These are phyloP conservation scores for Polyporus arcularius DNA, from an alignment of 768 basidiomycete species.

Conservation along the genomic window DNA sequence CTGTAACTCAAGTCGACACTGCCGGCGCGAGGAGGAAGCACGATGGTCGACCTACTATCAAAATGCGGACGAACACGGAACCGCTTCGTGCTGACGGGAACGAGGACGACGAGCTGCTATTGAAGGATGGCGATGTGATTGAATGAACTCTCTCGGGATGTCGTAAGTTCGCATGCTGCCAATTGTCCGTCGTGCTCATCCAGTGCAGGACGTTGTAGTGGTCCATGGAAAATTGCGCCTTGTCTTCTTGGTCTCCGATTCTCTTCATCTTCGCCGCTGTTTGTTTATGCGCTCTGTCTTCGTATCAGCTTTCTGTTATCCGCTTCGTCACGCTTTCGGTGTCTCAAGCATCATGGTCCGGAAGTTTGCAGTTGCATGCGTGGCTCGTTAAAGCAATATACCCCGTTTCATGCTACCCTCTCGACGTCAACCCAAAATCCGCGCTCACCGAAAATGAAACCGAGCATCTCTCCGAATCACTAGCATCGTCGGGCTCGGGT, in stretches of 20 bases:
- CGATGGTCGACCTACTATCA: constrained; percentile 24
- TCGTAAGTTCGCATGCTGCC: neutral
- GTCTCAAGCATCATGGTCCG: neutral
- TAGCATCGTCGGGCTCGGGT: no score
- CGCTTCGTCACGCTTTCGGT: neutral
- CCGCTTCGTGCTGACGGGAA: constrained; percentile 22
- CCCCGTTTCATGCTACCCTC: no score
- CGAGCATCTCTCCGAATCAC: no score
- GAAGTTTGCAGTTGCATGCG: no score
- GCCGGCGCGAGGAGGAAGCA: constrained; percentile 11
- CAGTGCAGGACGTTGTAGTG: neutral
- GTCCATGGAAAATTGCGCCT: neutral
- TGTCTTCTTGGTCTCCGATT: constrained; percentile 1
- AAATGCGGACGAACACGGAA: constrained; percentile 26
- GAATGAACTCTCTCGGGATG: neutral
- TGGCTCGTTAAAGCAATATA: no score
- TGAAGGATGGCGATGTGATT: constrained; percentile 20
- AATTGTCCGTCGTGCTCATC: no score
- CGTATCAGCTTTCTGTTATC: neutral
- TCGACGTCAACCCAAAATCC: no score
- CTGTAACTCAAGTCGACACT: constrained; percentile 34
- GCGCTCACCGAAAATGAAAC: no score
- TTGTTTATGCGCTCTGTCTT: neutral
- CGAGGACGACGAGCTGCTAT: constrained; percentile 29
- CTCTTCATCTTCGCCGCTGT: neutral